phyloP scores from a whole-genome alignment of 768 basidiomycete species.

The Asterophora parasitica region DNA sequence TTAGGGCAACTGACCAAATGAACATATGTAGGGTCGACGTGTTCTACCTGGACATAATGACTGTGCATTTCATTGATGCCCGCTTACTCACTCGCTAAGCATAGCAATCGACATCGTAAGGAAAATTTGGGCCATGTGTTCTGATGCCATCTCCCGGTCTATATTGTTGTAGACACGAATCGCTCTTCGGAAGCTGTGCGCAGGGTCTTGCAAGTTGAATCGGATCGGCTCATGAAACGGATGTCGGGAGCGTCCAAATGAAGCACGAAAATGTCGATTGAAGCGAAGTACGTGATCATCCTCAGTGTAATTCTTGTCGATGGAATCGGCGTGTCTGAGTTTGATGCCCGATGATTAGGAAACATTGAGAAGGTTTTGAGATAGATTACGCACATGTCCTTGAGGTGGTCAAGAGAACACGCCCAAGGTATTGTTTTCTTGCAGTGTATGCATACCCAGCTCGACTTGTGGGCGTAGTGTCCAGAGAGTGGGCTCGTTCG shows the following conservation, averaged over 20 bases:
- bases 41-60: too few species aligned
- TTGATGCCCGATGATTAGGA: neutral
- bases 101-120: too few species aligned
- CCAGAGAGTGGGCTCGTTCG: constrained; percentile 5
- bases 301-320: constrained; percentile 1
- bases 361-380: neutral
- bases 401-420: constrained; percentile 1
- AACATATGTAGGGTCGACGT: too few species aligned
- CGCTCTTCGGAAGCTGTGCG: constrained; percentile 3
- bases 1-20: too few species aligned
- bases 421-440: constrained; percentile 4
- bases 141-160: neutral
- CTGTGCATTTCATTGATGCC: too few species aligned
- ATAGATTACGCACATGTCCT: constrained; percentile 1
- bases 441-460: constrained; percentile 10
- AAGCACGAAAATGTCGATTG: constrained; percentile 4
- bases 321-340: constrained; percentile 2
- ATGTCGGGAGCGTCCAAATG: neutral
- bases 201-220: neutral
- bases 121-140: neutral
- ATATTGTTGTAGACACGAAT: neutral
- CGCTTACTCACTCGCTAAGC: too few species aligned
- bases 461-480: neutral
- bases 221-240: neutral
- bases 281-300: neutral